Evolutionary conservation across 129 eudicot genomes (phyloP).

Genomic region (Artemisia argyi): DNA sequence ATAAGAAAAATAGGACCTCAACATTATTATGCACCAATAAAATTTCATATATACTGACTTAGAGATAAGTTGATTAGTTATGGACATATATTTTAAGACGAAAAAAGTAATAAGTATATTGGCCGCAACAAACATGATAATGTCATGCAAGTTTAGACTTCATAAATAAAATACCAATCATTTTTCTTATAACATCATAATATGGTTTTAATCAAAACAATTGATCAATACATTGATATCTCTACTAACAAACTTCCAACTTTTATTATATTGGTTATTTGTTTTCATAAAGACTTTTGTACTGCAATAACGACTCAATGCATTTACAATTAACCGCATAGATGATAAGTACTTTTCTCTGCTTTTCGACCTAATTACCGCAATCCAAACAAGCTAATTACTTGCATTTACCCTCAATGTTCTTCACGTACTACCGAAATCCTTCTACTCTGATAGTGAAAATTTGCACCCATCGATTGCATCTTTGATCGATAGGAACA

Average conservation of each 20-base stretch:
- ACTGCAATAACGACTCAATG: constrained; percentile 10
- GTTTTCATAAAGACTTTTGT: constrained; percentile 3
- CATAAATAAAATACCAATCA: too few relatives aligned
- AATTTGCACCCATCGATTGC: constrained; percentile 67
- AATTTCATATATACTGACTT: too few relatives aligned
- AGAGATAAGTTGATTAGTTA: too few relatives aligned
- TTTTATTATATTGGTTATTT: neutral
- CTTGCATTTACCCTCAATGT: constrained; percentile 3
- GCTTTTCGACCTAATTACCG: neutral
- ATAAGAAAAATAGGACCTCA: too few relatives aligned
- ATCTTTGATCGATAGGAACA: constrained; percentile 68
- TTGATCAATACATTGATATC: neutral
- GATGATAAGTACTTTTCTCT: neutral
- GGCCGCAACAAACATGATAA: too few relatives aligned
- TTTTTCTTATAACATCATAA: too few relatives aligned
- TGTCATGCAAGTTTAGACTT: too few relatives aligned
- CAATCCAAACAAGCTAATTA: constrained; percentile 4
- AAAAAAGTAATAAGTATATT: too few relatives aligned
- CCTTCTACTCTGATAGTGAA: constrained; percentile 33
- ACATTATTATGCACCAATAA: too few relatives aligned
- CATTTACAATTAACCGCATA: constrained; percentile 20
- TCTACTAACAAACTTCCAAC: neutral
- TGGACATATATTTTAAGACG: neutral
- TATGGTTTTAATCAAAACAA: too few relatives aligned
- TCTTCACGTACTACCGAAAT: constrained; percentile 16